Percentiles rank a stretch among this genome's conserved stretches.
phyloP scores from a whole-genome alignment of 2,329 filamentous ascomycete species.

The Pochonia chlamydosporia region DNA sequence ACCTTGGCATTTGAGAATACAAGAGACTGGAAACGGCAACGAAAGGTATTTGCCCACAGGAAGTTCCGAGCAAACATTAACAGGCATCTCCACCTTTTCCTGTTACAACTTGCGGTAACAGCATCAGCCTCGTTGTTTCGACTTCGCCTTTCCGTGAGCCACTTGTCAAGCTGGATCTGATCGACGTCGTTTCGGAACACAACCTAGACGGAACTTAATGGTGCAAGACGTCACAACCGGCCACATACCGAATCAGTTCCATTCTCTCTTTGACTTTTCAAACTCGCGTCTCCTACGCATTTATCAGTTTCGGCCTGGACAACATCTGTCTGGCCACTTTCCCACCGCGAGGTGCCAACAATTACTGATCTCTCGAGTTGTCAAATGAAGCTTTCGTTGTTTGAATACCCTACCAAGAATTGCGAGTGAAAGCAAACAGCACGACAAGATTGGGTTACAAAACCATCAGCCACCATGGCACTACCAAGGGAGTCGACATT shows the following conservation, averaged over 20 bases:
- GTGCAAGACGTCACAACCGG: neutral
- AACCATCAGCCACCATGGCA: conserved; percentile 30
- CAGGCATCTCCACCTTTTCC: conserved; percentile 7
- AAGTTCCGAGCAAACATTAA: neutral
- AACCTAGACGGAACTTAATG: too few species aligned
- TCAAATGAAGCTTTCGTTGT: neutral
- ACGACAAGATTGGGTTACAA: neutral
- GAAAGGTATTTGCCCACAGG: neutral
- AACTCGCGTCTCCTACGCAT: too few species aligned
- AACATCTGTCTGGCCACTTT: too few species aligned
- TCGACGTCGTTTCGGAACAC: neutral
- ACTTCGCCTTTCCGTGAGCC: neutral
- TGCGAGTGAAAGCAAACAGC: neutral
- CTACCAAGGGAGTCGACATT: conserved; percentile 59
- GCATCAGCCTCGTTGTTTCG: conserved; percentile 8
- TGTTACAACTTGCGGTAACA: conserved; percentile 7
- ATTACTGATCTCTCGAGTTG: too few species aligned
- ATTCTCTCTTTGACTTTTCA: too few species aligned
- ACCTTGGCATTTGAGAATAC: neutral
- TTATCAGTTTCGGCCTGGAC: too few species aligned
- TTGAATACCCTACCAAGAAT: neutral
- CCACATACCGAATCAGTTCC: too few species aligned
- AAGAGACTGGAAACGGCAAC: conserved; percentile 1
- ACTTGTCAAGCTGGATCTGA: neutral
- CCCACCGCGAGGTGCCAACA: too few species aligned